Base-by-base conservation (phyloP, 176 grass and related monocot species). In the Raddia guianensis region DNA sequence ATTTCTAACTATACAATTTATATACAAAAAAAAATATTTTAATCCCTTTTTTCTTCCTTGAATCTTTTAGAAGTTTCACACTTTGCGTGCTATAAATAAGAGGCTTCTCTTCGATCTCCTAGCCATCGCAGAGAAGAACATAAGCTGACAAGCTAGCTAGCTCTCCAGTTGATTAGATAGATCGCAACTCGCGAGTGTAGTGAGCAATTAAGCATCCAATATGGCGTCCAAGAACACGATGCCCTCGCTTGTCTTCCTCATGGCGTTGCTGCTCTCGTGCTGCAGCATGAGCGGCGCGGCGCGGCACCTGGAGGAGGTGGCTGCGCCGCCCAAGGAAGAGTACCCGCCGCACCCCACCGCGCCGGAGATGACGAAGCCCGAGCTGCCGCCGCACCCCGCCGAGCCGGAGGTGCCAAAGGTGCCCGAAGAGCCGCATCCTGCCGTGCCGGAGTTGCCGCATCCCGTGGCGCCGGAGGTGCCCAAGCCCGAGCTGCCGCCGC, bases 191-290 rank as follows among this genome's bases (percentile, higher is more conserved):
- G 37, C 37, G 37, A 40, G 37, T 8, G 9, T 3, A 51, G 5
- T 40, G 4, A 40, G 3, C 37, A 5, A 27, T 27, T 27, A 27
- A 27, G 10, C 67, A 81, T 11, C 27, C 4, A 70, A 1, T 9
- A 88, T 84, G 86, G 69, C 2, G 2, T 79, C 19, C 35, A 79
- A 35, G 62, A 79, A 2, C 48, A 43, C 86, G n/a, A 44, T 66
- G 80, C 19, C 60, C 0, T 66, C 44, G 2, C 12, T 72, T 32
- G 5, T 34, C 15, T 53, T 83, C 61, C 61, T 88, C 51, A 0
- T 44, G 66, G 80, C 50, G 15, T 19, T 83, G 42, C 86, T 87
- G 70, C 74, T 87, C 42, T 57, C 74, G 0, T 78, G 80, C 73
- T 58, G 73, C 34, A 7, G 37, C 67, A 67, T 78, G 86, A 62